A percentile compares a stretch with the other conserved stretches of the same genome.
These are phyloP conservation scores for Metrosideros polymorpha DNA, from an alignment of 441 rosid species.

Conservation along the genomic window DNA sequence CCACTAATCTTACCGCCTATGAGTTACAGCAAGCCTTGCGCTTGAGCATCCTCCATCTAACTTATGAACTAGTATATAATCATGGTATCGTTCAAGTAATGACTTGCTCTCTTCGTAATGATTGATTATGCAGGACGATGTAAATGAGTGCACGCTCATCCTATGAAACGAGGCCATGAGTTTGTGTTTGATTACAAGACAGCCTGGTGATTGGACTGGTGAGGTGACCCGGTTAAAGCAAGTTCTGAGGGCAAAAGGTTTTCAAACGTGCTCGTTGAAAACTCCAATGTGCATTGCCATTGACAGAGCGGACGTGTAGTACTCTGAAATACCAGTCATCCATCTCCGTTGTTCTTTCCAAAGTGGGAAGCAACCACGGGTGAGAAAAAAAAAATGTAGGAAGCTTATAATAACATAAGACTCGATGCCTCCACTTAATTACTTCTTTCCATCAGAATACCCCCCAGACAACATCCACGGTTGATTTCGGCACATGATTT, in stretches of 20 bases:
- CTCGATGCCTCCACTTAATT: no score
- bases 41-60: not conserved
- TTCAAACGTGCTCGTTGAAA: not conserved
- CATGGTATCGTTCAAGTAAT: not conserved
- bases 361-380: not conserved
- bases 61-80: not conserved
- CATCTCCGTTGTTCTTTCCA: not conserved
- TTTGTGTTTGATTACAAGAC: not conserved
- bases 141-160: not conserved
- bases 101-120: not conserved
- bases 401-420: no score
- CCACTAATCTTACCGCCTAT: not conserved
- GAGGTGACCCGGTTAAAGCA: not conserved
- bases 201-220: not conserved
- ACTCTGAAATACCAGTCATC: not conserved
- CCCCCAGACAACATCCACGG: no score
- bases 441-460: no score
- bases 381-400: not conserved
- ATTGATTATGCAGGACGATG: not conserved
- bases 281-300: not conserved
- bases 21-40: not conserved
- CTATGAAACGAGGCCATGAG: not conserved
- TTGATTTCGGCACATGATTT: no score
- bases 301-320: not conserved
- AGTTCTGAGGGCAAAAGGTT: not conserved